phyloP scores from a whole-genome alignment of 2,329 filamentous ascomycete genomes.

The Trichophyton simii region DNA sequence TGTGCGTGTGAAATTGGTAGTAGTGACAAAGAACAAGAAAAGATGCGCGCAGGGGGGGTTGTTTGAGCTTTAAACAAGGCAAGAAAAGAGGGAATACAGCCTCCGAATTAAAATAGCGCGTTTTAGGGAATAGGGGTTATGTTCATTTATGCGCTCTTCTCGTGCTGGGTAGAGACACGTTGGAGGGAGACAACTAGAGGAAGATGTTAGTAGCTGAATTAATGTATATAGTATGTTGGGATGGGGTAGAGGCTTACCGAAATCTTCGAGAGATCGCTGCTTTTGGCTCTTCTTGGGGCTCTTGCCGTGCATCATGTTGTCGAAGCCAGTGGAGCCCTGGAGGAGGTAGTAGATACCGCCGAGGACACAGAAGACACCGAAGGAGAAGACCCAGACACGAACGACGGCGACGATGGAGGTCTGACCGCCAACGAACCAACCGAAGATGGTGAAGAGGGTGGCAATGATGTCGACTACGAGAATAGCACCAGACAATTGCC shows the following conservation, averaged over 20 bases:
- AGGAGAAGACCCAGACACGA: slow-evolving; percentile 83
- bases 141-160: slow-evolving; percentile 59
- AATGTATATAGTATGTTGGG: slow-evolving; percentile 2
- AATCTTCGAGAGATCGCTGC: slow-evolving; percentile 78
- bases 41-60: neutral
- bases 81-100: neutral
- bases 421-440: slow-evolving; percentile 59
- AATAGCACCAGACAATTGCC: slow-evolving; percentile 69
- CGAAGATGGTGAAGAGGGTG: slow-evolving; percentile 74
- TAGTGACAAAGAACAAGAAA: slow-evolving; percentile 9
- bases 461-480: slow-evolving; percentile 70
- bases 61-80: neutral
- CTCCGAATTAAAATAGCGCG: neutral
- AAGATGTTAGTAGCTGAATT: slow-evolving; percentile 3
- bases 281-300: slow-evolving; percentile 70
- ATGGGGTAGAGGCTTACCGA: slow-evolving; percentile 48
- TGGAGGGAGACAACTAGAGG: slow-evolving; percentile 68
- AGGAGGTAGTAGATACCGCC: slow-evolving; percentile 69
- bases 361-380: slow-evolving; percentile 78
- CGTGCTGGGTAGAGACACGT: slow-evolving; percentile 82
- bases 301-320: slow-evolving; percentile 89
- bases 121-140: slow-evolving; percentile 3
- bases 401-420: slow-evolving; percentile 75
- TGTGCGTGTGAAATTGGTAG: too few relatives aligned
- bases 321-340: slow-evolving; percentile 67